Evolutionary conservation across 225 moss, liverwort and hornwort species (phyloP).

Genomic region (Lunularia cruciata): DNA sequence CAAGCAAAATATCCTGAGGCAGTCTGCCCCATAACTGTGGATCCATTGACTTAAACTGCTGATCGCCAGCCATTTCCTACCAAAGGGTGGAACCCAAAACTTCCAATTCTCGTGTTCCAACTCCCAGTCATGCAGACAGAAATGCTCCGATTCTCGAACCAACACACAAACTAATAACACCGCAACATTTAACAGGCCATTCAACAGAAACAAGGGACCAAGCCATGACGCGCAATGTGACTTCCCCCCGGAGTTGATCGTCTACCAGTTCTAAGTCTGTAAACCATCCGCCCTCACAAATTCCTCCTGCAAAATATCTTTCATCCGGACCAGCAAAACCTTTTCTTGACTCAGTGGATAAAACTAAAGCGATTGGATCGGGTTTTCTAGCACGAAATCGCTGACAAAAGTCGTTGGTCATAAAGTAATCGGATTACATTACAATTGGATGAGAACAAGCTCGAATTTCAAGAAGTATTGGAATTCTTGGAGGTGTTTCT

Average conservation of each 20-base stretch:
- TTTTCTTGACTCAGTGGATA: not conserved
- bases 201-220: too few species aligned
- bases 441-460: slow-evolving; percentile 17
- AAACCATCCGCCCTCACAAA: too few species aligned
- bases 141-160: too few species aligned
- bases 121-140: not conserved
- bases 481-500: slow-evolving; percentile 1
- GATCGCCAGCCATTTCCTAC: not conserved
- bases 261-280: too few species aligned
- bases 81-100: too few species aligned
- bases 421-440: not conserved
- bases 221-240: too few species aligned
- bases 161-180: too few species aligned
- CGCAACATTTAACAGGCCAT: too few species aligned
- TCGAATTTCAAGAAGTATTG: slow-evolving; percentile 4
- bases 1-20: slow-evolving; percentile 14
- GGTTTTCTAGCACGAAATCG: not conserved
- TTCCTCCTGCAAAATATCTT: too few species aligned
- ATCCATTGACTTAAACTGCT: slow-evolving; percentile 1
- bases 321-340: too few species aligned
- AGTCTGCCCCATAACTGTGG: slow-evolving; percentile 15
- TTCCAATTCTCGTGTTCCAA: not conserved
- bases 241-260: too few species aligned
- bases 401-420: not conserved
- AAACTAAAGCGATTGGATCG: not conserved